phyloP scores from a whole-genome alignment of 495 filamentous ascomycete species.

The Aspergillus affinis region DNA sequence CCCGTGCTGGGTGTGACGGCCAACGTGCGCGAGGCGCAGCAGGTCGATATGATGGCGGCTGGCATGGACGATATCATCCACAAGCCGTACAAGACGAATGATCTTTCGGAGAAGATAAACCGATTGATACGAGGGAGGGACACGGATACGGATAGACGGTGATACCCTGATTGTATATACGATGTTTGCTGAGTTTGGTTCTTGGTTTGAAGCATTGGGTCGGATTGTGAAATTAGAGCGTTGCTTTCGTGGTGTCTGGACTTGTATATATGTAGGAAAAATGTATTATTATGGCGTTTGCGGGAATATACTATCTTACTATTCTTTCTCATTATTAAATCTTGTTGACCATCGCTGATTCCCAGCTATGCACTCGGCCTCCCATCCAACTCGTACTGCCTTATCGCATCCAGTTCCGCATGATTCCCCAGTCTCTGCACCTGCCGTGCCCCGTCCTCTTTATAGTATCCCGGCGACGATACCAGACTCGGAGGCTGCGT shows the following conservation, averaged over 20 bases:
- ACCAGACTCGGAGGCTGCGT: neutral
- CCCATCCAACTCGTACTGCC: neutral
- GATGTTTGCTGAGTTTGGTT: neutral
- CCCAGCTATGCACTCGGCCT: neutral
- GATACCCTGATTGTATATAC: neutral
- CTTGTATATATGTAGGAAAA: neutral
- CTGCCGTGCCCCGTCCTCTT: neutral
- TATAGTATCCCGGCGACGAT: neutral
- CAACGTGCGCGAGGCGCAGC: conserved; percentile 69
- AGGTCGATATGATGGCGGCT: conserved; percentile 60
- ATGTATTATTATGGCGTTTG: neutral
- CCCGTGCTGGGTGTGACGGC: conserved; percentile 79
- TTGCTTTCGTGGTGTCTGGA: neutral
- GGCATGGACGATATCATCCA: conserved; percentile 82
- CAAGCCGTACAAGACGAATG: conserved; percentile 74
- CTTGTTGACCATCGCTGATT: no score
- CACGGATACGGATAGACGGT: neutral
- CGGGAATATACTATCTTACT: no score
- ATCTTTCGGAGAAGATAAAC: conserved; percentile 66
- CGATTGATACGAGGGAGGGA: conserved; percentile 7
- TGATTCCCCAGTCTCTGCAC: neutral
- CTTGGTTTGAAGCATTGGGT: neutral
- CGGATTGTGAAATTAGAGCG: neutral
- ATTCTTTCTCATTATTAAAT: no score
- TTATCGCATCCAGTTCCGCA: neutral